Conservation (phyloP, 495 filamentous ascomycete genomes). For the Aspergillus haitiensis region DNA sequence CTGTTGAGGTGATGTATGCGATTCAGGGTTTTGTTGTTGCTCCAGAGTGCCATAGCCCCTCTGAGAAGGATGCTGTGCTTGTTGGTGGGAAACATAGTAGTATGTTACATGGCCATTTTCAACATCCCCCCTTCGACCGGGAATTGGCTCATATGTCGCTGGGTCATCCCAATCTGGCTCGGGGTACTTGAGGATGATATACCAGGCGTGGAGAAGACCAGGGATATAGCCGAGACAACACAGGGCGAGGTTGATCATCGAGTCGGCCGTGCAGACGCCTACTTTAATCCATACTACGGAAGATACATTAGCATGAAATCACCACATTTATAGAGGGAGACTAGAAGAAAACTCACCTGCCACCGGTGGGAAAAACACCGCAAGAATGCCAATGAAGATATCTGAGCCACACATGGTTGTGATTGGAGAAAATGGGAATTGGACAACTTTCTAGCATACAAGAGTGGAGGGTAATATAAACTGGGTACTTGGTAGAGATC, state of each 20-base stretch:
- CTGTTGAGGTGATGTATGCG: slow-evolving; percentile 23
- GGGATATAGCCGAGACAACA: slow-evolving; percentile 87
- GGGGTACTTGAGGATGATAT: slow-evolving; percentile 92
- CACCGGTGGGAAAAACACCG: slow-evolving; percentile 91
- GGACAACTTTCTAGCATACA: slow-evolving; percentile 1
- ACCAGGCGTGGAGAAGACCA: slow-evolving; percentile 93
- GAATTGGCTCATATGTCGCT: slow-evolving; percentile 58
- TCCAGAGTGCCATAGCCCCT: slow-evolving; percentile 43
- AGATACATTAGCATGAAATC: slow-evolving; percentile 16
- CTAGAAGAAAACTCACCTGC: slow-evolving; percentile 64
- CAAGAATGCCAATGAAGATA: slow-evolving; percentile 83
- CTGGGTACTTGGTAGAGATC: not conserved
- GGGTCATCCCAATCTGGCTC: slow-evolving; percentile 59
- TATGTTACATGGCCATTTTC: slow-evolving; percentile 61
- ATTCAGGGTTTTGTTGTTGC: slow-evolving; percentile 30
- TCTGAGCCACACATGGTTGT: slow-evolving; percentile 70
- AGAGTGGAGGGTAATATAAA: not conserved
- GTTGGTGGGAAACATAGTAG: slow-evolving; percentile 63
- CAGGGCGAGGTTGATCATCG: slow-evolving; percentile 91
- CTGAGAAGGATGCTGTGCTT: slow-evolving; percentile 40
- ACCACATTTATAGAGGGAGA: slow-evolving; percentile 16
- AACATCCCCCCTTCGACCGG: slow-evolving; percentile 45
- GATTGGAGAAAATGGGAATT: slow-evolving; percentile 7
- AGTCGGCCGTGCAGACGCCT: slow-evolving; percentile 91
- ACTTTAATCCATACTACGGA: slow-evolving; percentile 87